These are phyloP conservation scores for Podospora australis DNA, from an alignment of 495 filamentous ascomycete genomes.

Conservation along the genomic window DNA sequence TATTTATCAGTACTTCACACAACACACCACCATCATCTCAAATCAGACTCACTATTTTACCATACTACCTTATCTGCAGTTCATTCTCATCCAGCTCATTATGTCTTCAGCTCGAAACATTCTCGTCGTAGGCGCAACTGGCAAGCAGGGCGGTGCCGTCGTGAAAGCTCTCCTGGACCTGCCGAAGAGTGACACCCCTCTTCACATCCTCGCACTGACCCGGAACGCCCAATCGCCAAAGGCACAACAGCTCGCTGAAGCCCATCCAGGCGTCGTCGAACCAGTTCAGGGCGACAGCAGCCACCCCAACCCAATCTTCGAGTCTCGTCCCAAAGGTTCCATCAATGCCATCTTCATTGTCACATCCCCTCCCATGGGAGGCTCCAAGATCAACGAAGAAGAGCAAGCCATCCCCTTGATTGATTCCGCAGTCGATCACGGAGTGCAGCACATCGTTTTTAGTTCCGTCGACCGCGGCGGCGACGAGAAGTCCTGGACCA, in stretches of 20 bases:
- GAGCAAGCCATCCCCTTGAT: conserved; percentile 57
- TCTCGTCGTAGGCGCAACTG: conserved; percentile 61
- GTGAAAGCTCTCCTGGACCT: conserved; percentile 50
- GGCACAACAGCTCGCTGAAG: conserved; percentile 44
- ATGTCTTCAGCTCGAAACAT: conserved; percentile 15
- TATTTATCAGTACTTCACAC: no score
- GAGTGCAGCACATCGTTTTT: conserved; percentile 54
- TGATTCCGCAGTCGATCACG: conserved; percentile 46
- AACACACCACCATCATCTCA: no score
- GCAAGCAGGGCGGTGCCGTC: conserved; percentile 61
- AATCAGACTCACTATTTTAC: no score
- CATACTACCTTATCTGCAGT: no score
- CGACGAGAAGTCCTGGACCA: conserved; percentile 42
- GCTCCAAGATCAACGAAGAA: conserved; percentile 42
- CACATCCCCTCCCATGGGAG: conserved; percentile 26
- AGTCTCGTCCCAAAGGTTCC: conserved; percentile 35
- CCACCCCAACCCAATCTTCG: conserved; percentile 47
- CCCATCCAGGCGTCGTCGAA: conserved; percentile 32
- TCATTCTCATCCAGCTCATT: background rate
- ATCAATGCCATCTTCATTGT: conserved; percentile 46
- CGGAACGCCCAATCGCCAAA: conserved; percentile 49
- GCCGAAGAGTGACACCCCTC: conserved; percentile 21
- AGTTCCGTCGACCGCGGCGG: conserved; percentile 63
- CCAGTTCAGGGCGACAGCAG: conserved; percentile 54
- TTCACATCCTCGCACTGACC: conserved; percentile 65